Evolutionary conservation across 768 basidiomycete species (phyloP).

Genomic region (Leccinum subgranulosum): DNA sequence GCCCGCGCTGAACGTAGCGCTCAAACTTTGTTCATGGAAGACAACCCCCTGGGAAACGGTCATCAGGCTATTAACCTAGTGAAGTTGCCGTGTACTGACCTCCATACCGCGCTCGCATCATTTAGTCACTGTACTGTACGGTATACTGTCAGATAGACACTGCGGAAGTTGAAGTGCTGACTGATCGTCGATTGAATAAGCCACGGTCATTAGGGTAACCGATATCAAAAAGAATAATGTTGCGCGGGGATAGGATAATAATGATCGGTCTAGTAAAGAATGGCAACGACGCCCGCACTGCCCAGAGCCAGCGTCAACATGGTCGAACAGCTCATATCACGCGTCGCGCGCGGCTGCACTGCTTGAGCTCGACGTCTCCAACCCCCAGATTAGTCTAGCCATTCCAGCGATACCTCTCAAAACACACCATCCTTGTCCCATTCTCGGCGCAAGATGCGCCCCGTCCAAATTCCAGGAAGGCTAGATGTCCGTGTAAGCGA

Average conservation of each 20-base stretch:
- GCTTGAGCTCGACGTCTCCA: not conserved
- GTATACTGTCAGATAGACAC: not conserved
- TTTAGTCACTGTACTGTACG: not conserved
- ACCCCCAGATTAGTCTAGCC: not conserved
- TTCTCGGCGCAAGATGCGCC: slow-evolving; percentile 2
- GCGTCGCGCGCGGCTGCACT: not conserved
- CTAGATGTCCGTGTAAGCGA: slow-evolving; percentile 46
- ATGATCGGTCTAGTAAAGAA: not conserved
- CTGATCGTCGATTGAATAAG: not conserved
- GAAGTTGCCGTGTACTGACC: not conserved
- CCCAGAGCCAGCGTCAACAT: not conserved
- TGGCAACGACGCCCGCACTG: not conserved
- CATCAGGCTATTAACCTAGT: not conserved
- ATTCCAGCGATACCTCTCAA: slow-evolving; percentile 20
- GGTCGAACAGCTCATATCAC: not conserved
- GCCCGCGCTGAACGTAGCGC: not conserved
- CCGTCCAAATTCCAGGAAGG: slow-evolving; percentile 28
- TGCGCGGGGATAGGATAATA: not conserved
- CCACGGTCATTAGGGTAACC: not conserved
- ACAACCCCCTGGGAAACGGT: not conserved
- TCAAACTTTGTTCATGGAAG: not conserved
- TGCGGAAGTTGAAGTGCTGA: not conserved
- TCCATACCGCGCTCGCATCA: not conserved
- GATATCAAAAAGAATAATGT: not conserved
- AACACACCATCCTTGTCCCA: slow-evolving; percentile 20